These are phyloP conservation scores for Penicillium longicatenatum DNA, from an alignment of 495 filamentous ascomycete species.

Conservation along the genomic window DNA sequence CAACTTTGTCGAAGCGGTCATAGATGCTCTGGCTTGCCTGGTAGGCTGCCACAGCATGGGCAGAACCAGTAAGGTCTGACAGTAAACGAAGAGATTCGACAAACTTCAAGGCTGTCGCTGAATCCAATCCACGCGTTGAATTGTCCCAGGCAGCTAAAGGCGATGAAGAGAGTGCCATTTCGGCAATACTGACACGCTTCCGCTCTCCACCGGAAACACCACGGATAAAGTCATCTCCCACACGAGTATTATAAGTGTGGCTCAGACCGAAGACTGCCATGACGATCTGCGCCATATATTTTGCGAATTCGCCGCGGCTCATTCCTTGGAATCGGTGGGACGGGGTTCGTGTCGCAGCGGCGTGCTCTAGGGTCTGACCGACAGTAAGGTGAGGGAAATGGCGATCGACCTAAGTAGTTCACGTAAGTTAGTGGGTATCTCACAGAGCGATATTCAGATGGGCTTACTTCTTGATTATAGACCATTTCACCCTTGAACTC, in stretches of 20 bases:
- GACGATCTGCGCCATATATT: slow-evolving; percentile 59
- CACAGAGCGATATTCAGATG: slow-evolving; percentile 30
- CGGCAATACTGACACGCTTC: slow-evolving; percentile 82
- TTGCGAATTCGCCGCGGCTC: slow-evolving; percentile 40
- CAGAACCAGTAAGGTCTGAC: slow-evolving; percentile 64
- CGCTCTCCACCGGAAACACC: slow-evolving; percentile 83
- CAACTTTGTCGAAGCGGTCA: slow-evolving; percentile 60
- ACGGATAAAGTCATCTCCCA: slow-evolving; percentile 79
- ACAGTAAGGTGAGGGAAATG: slow-evolving; percentile 84
- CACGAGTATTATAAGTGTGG: slow-evolving; percentile 73
- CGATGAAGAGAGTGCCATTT: slow-evolving; percentile 62
- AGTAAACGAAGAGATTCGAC: slow-evolving; percentile 66
- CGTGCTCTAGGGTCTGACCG: slow-evolving; percentile 76
- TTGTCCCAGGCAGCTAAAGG: slow-evolving; percentile 82
- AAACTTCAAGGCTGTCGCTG: slow-evolving; percentile 78
- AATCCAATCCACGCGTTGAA: slow-evolving; percentile 74
- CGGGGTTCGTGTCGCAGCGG: slow-evolving; percentile 63
- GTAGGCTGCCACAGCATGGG: slow-evolving; percentile 80
- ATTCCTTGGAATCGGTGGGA: slow-evolving; percentile 43
- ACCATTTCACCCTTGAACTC: slow-evolving; percentile 80
- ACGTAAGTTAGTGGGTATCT: background rate
- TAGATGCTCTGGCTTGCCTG: slow-evolving; percentile 88
- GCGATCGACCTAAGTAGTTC: slow-evolving; percentile 58
- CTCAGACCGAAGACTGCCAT: slow-evolving; percentile 79
- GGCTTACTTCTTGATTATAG: slow-evolving; percentile 66